Conservation (phyloP, 345 rosid species). For the Rubroshorea leprosula region DNA sequence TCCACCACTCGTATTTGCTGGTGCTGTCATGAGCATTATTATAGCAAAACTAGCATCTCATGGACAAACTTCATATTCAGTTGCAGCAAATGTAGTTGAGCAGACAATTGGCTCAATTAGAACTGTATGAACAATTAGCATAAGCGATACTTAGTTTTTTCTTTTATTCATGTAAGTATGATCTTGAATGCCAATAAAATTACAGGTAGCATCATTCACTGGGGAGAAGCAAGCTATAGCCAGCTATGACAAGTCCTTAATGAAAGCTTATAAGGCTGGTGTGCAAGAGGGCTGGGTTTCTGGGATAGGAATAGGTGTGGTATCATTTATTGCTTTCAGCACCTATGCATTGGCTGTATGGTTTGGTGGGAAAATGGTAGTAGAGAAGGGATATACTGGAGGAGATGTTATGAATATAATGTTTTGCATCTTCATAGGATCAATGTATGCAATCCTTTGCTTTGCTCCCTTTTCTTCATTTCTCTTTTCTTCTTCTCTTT, state of each 20-base stretch:
- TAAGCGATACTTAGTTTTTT: not conserved
- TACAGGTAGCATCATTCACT: conserved; percentile 81
- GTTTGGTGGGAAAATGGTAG: conserved; percentile 73
- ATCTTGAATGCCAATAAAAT: not conserved
- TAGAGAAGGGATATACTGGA: conserved; percentile 66
- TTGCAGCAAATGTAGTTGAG: conserved; percentile 64
- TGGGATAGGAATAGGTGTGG: conserved; percentile 62
- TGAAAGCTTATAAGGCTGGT: conserved; percentile 56
- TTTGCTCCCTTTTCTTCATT: not conserved
- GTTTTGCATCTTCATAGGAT: conserved; percentile 59
- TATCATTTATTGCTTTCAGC: conserved; percentile 34
- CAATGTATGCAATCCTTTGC: conserved; percentile 42
- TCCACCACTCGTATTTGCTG: conserved; percentile 59
- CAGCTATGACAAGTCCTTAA: conserved; percentile 48
- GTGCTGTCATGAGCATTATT: conserved; percentile 44
- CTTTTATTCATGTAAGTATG: not conserved
- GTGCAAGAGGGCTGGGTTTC: conserved; percentile 51
- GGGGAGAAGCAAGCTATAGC: conserved; percentile 72
- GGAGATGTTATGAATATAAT: conserved; percentile 67
- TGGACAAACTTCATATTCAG: conserved; percentile 59
- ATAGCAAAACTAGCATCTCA: conserved; percentile 52
- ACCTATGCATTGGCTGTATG: conserved; percentile 69
- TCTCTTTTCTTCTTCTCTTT: not conserved
- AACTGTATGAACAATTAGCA: conserved; percentile 45
- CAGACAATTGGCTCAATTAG: conserved; percentile 72